Conservation (phyloP, 768 basidiomycete species). For the Suillus alpinus region DNA sequence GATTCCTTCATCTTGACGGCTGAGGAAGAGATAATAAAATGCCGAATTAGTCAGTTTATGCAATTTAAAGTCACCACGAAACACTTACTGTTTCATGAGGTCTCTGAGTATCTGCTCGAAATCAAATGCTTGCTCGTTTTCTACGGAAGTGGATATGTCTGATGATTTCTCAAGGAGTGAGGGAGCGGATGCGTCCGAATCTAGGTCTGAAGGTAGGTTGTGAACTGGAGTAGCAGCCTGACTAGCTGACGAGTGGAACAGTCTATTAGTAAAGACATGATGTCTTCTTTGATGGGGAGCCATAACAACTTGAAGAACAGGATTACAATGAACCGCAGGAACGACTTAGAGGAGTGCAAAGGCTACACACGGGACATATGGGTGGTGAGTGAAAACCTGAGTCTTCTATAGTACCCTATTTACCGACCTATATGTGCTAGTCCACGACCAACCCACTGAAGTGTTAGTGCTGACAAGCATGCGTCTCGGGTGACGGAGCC, state of each 20-base stretch:
- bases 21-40: conserved; percentile 19
- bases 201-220: background rate
- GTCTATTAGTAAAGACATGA: background rate
- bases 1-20: conserved; percentile 47
- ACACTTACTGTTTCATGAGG: conserved; percentile 16
- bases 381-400: background rate
- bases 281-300: background rate
- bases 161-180: background rate
- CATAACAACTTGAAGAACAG: background rate
- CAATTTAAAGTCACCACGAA: conserved; percentile 13
- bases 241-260: background rate
- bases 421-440: background rate
- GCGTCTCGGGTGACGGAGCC: background rate
- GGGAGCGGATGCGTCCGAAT: background rate
- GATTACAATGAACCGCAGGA: background rate
- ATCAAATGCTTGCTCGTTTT: conserved; percentile 17
- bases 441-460: background rate
- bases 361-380: background rate
- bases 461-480: background rate
- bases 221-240: background rate
- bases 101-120: conserved; percentile 24
- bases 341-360: background rate
- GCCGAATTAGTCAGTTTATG: background rate
- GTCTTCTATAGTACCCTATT: background rate
- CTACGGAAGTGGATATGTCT: background rate